These are phyloP conservation scores for Neofusicoccum parvum DNA, from an alignment of 2,329 filamentous ascomycete genomes.

Conservation along the genomic window DNA sequence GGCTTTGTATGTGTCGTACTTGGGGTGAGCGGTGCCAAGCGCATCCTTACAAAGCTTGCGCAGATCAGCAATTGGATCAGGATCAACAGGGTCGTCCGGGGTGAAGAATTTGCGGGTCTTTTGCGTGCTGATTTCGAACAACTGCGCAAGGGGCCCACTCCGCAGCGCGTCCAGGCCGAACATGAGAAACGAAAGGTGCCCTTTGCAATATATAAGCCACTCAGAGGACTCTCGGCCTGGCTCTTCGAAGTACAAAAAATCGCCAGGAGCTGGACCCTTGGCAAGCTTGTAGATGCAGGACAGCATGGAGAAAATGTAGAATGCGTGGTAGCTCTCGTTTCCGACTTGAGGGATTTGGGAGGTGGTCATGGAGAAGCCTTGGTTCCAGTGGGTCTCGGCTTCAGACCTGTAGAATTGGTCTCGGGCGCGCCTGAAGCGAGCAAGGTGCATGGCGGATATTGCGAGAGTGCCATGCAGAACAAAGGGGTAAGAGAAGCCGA, in stretches of 20 bases:
- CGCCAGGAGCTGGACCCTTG: conserved; percentile 26
- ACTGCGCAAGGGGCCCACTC: not conserved
- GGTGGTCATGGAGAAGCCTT: not conserved
- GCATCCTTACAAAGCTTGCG: not conserved
- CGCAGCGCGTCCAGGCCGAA: not conserved
- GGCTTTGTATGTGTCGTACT: not conserved
- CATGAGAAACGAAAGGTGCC: not conserved
- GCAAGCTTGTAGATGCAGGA: conserved; percentile 6
- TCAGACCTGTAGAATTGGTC: not conserved
- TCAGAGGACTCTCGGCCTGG: not conserved
- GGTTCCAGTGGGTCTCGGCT: not conserved
- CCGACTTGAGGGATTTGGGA: not conserved
- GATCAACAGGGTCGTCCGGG: not conserved
- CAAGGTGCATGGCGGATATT: not conserved
- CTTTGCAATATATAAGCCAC: not conserved
- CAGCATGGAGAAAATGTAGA: conserved; percentile 2
- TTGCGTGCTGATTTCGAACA: not conserved
- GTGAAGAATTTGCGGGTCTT: not conserved
- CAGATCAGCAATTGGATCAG: not conserved
- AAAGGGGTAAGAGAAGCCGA: not conserved
- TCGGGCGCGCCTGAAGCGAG: conserved; percentile 3
- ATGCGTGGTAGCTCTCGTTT: not conserved
- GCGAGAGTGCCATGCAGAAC: not conserved
- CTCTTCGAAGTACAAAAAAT: not conserved
- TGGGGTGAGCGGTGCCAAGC: not conserved